phyloP scores from a whole-genome alignment of 1,284 basidiomycete species.

The Anthracocystis walkeri region DNA sequence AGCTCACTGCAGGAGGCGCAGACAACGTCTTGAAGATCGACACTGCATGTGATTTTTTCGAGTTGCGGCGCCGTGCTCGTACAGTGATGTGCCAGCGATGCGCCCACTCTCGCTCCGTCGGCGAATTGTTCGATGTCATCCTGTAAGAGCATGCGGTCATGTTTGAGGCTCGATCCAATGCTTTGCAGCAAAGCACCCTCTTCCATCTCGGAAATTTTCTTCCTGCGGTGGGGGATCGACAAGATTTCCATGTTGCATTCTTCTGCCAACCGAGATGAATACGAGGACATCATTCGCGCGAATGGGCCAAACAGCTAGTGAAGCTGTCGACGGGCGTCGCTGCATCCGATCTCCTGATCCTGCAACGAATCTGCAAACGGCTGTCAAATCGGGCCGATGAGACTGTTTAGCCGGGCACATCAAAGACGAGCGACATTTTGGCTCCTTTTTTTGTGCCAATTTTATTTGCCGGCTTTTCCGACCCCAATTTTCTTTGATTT shows the following conservation, averaged over 20 bases:
- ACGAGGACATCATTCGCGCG: not conserved
- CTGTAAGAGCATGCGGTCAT: not conserved
- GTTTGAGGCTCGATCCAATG: not conserved
- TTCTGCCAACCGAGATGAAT: not conserved
- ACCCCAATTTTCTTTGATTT: too few species aligned
- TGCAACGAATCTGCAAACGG: too few species aligned
- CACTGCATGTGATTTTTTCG: conserved; percentile 15
- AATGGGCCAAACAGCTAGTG: too few species aligned
- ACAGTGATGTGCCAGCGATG: conserved; percentile 23
- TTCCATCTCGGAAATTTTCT: not conserved
- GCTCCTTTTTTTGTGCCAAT: too few species aligned
- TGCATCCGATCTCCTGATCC: too few species aligned
- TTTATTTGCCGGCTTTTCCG: too few species aligned
- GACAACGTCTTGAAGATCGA: conserved; percentile 15
- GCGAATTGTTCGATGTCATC: not conserved
- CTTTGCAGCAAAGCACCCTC: not conserved
- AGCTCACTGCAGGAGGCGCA: too few species aligned
- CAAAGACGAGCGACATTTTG: too few species aligned
- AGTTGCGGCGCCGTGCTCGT: conserved; percentile 2
- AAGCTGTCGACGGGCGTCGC: too few species aligned
- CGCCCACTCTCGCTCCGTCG: not conserved
- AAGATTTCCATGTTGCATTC: conserved; percentile 8
- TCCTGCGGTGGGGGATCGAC: conserved; percentile 23
- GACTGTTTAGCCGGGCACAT: too few species aligned
- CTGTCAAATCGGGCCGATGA: too few species aligned